Percentiles rank a stretch among this genome's conserved stretches.
Evolutionary conservation across 441 rosid genomes (phyloP).

Genomic region (Mallotus repandus): DNA sequence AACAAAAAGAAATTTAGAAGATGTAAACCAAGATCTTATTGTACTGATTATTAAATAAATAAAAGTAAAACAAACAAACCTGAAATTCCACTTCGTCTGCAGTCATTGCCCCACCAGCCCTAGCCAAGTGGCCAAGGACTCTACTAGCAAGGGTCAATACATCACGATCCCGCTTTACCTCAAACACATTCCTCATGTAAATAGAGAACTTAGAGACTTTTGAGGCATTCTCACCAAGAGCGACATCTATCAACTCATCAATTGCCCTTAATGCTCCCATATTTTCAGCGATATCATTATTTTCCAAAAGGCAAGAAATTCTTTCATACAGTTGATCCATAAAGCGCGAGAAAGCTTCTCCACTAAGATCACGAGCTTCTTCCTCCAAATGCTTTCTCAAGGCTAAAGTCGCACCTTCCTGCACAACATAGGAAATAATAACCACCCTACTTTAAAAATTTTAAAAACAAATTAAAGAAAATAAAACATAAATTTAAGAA

Average conservation of each 20-base stretch:
- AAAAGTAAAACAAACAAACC: slow-evolving; percentile 40
- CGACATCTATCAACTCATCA: slow-evolving; percentile 92
- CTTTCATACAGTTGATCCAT: slow-evolving; percentile 86
- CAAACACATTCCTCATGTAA: slow-evolving; percentile 76
- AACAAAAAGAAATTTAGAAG: slow-evolving; percentile 20
- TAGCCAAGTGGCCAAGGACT: slow-evolving; percentile 97
- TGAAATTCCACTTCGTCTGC: slow-evolving; percentile 99
- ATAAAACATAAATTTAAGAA: no score
- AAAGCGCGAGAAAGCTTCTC: slow-evolving; percentile 84
- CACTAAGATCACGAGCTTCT: slow-evolving; percentile 83
- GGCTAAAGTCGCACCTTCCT: slow-evolving; percentile 88
- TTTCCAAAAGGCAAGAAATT: slow-evolving; percentile 67
- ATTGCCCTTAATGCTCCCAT: slow-evolving; percentile 92
- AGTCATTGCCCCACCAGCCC: slow-evolving; percentile 99
- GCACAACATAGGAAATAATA: neutral
- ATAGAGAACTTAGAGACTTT: slow-evolving; percentile 86
- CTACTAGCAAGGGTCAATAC: slow-evolving; percentile 87
- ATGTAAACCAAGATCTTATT: neutral
- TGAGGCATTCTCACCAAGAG: slow-evolving; percentile 93
- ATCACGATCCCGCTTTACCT: slow-evolving; percentile 80
- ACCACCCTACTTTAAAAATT: neutral
- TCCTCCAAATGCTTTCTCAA: slow-evolving; percentile 87
- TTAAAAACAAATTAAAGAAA: neutral
- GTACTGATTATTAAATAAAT: slow-evolving; percentile 5
- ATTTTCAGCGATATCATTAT: slow-evolving; percentile 77